Evolutionary conservation across 352 stramenopile genomes (phyloP).

Genomic region (Phytophthora fragariae): DNA sequence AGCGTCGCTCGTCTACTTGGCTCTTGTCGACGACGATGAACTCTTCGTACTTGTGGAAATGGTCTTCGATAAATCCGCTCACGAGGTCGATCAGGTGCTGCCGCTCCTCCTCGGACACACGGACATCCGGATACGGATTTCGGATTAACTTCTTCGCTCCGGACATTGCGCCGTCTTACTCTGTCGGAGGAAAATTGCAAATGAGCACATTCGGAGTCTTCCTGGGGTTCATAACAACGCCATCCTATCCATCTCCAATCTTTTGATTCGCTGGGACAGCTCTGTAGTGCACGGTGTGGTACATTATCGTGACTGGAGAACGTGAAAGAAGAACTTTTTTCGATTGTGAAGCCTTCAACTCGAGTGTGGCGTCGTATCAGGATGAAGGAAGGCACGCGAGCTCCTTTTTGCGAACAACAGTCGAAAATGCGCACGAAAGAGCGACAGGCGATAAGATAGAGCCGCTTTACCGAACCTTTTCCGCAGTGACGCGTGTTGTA

Average conservation of each 20-base stretch:
- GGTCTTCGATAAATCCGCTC: not conserved
- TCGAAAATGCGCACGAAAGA: not conserved
- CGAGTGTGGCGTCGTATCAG: not conserved
- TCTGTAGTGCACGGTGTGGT: not conserved
- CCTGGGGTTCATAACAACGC: not conserved
- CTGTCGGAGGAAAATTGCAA: not conserved
- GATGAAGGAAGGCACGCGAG: not conserved
- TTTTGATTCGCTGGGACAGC: not conserved
- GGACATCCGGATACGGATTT: not conserved
- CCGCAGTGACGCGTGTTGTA: not conserved
- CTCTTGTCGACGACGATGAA: slow-evolving; percentile 3
- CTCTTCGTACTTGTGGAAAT: slow-evolving; percentile 3
- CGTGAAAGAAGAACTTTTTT: not conserved
- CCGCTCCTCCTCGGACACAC: not conserved
- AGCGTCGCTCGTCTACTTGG: not conserved
- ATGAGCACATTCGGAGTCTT: not conserved
- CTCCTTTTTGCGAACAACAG: slow-evolving; percentile 1
- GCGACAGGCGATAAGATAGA: not conserved
- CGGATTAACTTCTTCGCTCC: not conserved
- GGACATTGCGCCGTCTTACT: not conserved
- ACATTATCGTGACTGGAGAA: not conserved
- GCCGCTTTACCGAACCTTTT: not conserved
- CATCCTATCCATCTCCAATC: not conserved
- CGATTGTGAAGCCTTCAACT: not conserved
- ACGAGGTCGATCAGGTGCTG: slow-evolving; percentile 7